Evolutionary conservation across 163 green algal species (phyloP).

Genomic region (Volvox carteri): DNA sequence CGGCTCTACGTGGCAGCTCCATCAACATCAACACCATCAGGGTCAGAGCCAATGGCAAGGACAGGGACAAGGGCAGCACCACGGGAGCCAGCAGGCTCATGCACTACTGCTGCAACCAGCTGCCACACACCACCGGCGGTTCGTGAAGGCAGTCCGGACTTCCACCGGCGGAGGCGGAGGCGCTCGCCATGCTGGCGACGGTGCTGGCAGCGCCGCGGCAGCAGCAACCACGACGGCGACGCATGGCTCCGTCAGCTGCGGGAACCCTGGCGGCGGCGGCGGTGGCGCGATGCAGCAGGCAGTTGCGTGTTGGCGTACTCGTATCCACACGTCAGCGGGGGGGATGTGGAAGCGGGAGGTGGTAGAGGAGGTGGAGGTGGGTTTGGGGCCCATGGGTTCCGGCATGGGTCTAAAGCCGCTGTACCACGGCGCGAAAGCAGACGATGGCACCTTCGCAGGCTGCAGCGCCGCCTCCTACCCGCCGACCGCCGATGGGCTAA

Average conservation of each 20-base stretch:
- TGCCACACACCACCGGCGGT: neutral
- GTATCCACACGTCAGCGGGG: conserved; percentile 43
- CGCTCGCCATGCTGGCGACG: neutral
- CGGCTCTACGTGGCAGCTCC: neutral
- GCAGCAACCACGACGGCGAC: neutral
- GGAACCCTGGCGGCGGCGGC: neutral
- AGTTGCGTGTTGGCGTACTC: conserved; percentile 29
- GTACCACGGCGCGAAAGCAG: conserved; percentile 1
- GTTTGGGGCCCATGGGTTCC: neutral
- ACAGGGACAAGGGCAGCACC: no score
- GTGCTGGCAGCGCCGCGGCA: neutral
- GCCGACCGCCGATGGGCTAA: neutral
- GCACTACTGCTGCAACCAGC: neutral
- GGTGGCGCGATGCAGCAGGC: neutral
- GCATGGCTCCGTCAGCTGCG: neutral
- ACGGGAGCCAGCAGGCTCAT: no score
- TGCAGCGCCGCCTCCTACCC: neutral
- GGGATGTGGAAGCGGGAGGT: conserved; percentile 38
- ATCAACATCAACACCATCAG: neutral
- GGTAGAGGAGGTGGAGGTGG: conserved; percentile 22
- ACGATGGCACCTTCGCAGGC: neutral
- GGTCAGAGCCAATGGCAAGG: no score
- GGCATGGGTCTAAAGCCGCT: neutral
- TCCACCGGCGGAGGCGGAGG: neutral
- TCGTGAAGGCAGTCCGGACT: conserved; percentile 9